A percentile compares a stretch with the other conserved stretches of the same genome.
These are phyloP conservation scores for Plenodomus biglobosus DNA, from an alignment of 2,329 filamentous ascomycete species.

Conservation along the genomic window DNA sequence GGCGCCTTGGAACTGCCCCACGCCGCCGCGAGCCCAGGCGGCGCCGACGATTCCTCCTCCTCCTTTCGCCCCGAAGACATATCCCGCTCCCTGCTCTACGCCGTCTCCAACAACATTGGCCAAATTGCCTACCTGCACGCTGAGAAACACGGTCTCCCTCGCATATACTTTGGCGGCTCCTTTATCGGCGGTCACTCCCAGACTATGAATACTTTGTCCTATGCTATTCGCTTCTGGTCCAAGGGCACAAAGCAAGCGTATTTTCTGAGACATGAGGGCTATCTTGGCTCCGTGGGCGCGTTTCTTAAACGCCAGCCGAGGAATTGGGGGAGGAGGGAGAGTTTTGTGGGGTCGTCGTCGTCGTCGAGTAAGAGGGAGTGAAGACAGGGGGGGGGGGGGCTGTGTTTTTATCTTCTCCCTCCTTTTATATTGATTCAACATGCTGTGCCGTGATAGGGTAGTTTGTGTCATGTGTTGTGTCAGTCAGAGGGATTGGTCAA, in stretches of 20 bases:
- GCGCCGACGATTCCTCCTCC: too few species aligned
- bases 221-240: slow-evolving; percentile 97
- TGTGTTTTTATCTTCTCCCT: too few species aligned
- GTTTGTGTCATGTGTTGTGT: too few species aligned
- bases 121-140: slow-evolving; percentile 98
- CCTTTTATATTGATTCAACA: too few species aligned
- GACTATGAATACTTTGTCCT: slow-evolving; percentile 96
- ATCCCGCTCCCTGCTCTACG: slow-evolving; percentile 86
- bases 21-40: slow-evolving; percentile 43
- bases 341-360: slow-evolving; percentile 53
- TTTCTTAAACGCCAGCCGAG: slow-evolving; percentile 88
- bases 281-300: slow-evolving; percentile 88
- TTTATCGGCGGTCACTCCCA: slow-evolving; percentile 96
- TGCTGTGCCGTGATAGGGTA: too few species aligned
- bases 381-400: too few species aligned
- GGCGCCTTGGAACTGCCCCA: slow-evolving; percentile 36
- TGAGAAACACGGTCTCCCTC: slow-evolving; percentile 84
- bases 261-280: slow-evolving; percentile 93
- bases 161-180: slow-evolving; percentile 96
- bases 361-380: background rate
- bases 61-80: slow-evolving; percentile 81
- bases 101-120: slow-evolving; percentile 93
- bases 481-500: too few species aligned
- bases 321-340: slow-evolving; percentile 87
- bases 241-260: slow-evolving; percentile 93